A percentile compares a stretch with the other conserved stretches of the same genome.
Evolutionary conservation across 225 moss, liverwort and hornwort species (phyloP).

Genomic region (Marchantia paleacea): DNA sequence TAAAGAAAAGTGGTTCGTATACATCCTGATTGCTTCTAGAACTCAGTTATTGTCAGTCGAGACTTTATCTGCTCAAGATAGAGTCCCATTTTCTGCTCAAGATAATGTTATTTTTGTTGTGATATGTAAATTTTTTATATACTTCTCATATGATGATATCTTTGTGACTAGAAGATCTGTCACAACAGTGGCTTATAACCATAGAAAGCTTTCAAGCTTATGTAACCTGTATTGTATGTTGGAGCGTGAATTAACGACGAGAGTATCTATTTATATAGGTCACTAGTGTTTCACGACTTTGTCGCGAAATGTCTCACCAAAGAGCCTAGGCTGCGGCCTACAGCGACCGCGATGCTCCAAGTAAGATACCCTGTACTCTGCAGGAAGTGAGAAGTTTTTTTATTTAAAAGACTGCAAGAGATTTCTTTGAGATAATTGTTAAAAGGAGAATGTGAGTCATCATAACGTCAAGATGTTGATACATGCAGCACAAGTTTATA

Average conservation of each 20-base stretch:
- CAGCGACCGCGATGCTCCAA: constrained; percentile 71
- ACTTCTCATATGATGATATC: no score
- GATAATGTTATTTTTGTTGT: no score
- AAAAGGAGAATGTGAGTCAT: no score
- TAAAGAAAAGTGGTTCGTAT: constrained; percentile 87
- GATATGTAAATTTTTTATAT: no score
- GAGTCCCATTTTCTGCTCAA: no score
- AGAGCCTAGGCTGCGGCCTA: constrained; percentile 91
- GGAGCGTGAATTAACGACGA: neutral
- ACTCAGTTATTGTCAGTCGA: neutral
- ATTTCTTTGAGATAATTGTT: no score
- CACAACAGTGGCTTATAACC: no score
- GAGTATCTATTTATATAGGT: constrained; percentile 25
- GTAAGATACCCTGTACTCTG: constrained; percentile 18
- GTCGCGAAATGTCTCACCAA: constrained; percentile 97
- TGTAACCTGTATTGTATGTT: neutral
- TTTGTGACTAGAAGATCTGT: no score
- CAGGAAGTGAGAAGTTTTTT: neutral
- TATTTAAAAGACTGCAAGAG: neutral
- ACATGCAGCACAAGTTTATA: constrained; percentile 76
- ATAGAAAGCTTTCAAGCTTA: neutral
- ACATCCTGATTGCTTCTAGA: neutral
- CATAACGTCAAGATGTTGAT: neutral
- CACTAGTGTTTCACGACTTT: constrained; percentile 84
- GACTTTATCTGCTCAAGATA: no score